phyloP scores from a whole-genome alignment of 768 basidiomycete genomes.

The Boletus rubropictus region DNA sequence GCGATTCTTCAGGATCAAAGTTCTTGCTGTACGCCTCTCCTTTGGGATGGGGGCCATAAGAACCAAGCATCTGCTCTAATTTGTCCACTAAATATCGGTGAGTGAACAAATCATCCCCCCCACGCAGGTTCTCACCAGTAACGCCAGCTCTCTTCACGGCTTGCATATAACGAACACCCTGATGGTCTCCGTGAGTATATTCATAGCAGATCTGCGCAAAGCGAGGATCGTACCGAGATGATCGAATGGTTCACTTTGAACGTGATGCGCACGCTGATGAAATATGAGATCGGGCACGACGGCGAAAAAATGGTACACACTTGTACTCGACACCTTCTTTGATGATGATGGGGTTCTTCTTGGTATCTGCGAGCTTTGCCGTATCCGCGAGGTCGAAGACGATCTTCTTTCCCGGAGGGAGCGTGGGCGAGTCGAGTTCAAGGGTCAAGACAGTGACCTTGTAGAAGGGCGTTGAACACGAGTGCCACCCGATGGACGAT shows the following conservation, averaged over 20 bases:
- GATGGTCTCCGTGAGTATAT: conserved; percentile 20
- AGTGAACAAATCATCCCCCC: not conserved
- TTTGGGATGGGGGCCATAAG: conserved; percentile 71
- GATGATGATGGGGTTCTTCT: conserved; percentile 74
- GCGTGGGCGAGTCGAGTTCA: conserved; percentile 72
- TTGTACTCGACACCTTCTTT: conserved; percentile 89
- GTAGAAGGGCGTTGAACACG: conserved; percentile 17
- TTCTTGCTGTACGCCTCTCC: conserved; percentile 67
- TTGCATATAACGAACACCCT: conserved; percentile 86
- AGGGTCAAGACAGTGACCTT: conserved; percentile 72
- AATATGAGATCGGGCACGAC: conserved; percentile 1
- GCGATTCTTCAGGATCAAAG: conserved; percentile 67
- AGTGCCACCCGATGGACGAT: conserved; percentile 9
- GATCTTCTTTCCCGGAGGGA: conserved; percentile 57
- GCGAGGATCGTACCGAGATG: conserved; percentile 53
- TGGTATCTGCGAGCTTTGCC: conserved; percentile 44
- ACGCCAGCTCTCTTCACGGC: conserved; percentile 77
- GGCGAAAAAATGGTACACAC: conserved; percentile 33
- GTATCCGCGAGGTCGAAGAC: conserved; percentile 56
- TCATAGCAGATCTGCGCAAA: not conserved
- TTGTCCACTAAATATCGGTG: conserved; percentile 64
- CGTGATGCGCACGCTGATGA: conserved; percentile 62
- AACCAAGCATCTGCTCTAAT: conserved; percentile 90
- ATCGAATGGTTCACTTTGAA: conserved; percentile 90
- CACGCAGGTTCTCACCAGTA: conserved; percentile 45